Percentiles rank a stretch among this genome's conserved stretches.
Evolutionary conservation across 805 yeast species (phyloP).

Genomic region (Wickerhamiella qilinensis): DNA sequence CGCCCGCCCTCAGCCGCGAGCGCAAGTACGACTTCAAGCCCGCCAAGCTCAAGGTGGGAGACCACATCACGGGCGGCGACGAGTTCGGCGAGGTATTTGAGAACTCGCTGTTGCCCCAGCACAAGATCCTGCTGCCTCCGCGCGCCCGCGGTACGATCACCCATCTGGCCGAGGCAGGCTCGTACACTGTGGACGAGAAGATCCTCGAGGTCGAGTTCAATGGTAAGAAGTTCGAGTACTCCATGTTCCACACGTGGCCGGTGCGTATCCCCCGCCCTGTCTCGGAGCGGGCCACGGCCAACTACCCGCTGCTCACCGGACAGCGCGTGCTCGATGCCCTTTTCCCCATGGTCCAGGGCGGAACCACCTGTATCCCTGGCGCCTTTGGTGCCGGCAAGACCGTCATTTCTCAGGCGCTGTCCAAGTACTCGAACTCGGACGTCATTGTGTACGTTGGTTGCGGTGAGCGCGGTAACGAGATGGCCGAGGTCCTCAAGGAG

Average conservation of each 20-base stretch:
- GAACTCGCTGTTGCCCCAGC: slow-evolving; percentile 83
- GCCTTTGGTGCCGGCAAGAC: slow-evolving; percentile 99
- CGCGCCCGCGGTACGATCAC: slow-evolving; percentile 96
- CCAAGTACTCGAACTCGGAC: slow-evolving; percentile 95
- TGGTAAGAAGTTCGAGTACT: slow-evolving; percentile 61
- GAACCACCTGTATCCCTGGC: slow-evolving; percentile 99
- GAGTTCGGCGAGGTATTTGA: slow-evolving; percentile 87
- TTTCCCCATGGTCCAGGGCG: slow-evolving; percentile 99
- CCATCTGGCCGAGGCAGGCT: slow-evolving; percentile 75
- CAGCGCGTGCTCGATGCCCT: slow-evolving; percentile 96
- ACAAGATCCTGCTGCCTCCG: slow-evolving; percentile 91
- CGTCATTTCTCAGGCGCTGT: slow-evolving; percentile 91
- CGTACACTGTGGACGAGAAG: slow-evolving; percentile 79
- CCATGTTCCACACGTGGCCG: slow-evolving; percentile 99
- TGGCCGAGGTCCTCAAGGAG: slow-evolving; percentile 99
- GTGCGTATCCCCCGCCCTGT: slow-evolving; percentile 99
- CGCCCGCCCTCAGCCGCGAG: slow-evolving; percentile 82
- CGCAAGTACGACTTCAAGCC: slow-evolving; percentile 80
- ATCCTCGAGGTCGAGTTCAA: slow-evolving; percentile 89
- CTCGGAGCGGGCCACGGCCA: slow-evolving; percentile 82
- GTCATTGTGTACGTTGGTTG: slow-evolving; percentile 89
- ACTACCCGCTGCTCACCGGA: slow-evolving; percentile 91
- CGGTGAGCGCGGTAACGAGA: slow-evolving; percentile 97
- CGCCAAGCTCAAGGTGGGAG: slow-evolving; percentile 67
- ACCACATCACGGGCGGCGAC: slow-evolving; percentile 97